A percentile compares a stretch with the other conserved stretches of the same genome.
These are phyloP conservation scores for Fusarium vanettenii DNA, from an alignment of 2,329 filamentous ascomycete species.

Conservation along the genomic window DNA sequence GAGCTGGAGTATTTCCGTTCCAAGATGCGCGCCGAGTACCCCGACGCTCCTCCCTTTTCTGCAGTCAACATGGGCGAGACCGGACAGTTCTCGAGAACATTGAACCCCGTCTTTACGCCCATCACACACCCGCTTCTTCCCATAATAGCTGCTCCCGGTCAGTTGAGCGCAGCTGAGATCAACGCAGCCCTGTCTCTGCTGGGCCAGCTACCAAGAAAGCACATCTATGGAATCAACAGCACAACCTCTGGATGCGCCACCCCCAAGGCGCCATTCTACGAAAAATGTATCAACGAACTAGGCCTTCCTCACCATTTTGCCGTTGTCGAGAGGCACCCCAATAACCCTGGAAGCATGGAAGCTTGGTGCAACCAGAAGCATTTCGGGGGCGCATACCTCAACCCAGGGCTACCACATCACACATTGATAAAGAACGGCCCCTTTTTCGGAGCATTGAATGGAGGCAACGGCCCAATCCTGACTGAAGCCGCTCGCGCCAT, in stretches of 20 bases:
- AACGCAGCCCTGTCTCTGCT: slow-evolving; percentile 82
- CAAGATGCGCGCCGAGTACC: slow-evolving; percentile 75
- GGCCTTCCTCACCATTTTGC: slow-evolving; percentile 87
- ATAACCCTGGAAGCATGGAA: slow-evolving; percentile 74
- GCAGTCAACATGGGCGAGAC: slow-evolving; percentile 88
- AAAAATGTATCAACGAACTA: slow-evolving; percentile 84
- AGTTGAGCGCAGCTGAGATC: slow-evolving; percentile 87
- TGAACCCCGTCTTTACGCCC: slow-evolving; percentile 88
- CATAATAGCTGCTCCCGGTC: slow-evolving; percentile 85
- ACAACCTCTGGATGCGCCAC: slow-evolving; percentile 71
- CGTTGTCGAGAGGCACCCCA: slow-evolving; percentile 77
- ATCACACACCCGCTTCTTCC: slow-evolving; percentile 88
- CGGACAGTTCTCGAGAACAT: slow-evolving; percentile 84
- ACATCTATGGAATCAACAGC: slow-evolving; percentile 83
- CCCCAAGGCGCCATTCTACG: slow-evolving; percentile 85
- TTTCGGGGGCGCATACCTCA: slow-evolving; percentile 86
- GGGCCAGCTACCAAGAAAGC: slow-evolving; percentile 82
- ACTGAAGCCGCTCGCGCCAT: slow-evolving; percentile 83
- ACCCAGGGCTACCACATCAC: slow-evolving; percentile 73
- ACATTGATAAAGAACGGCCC: slow-evolving; percentile 68
- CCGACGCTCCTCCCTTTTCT: slow-evolving; percentile 78
- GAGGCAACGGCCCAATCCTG: slow-evolving; percentile 66
- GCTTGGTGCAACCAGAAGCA: slow-evolving; percentile 77
- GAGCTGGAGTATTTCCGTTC: slow-evolving; percentile 91
- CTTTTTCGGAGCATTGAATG: slow-evolving; percentile 63